These are phyloP conservation scores for Populus hybrid DNA, from an alignment of 441 rosid species.

Conservation along the genomic window DNA sequence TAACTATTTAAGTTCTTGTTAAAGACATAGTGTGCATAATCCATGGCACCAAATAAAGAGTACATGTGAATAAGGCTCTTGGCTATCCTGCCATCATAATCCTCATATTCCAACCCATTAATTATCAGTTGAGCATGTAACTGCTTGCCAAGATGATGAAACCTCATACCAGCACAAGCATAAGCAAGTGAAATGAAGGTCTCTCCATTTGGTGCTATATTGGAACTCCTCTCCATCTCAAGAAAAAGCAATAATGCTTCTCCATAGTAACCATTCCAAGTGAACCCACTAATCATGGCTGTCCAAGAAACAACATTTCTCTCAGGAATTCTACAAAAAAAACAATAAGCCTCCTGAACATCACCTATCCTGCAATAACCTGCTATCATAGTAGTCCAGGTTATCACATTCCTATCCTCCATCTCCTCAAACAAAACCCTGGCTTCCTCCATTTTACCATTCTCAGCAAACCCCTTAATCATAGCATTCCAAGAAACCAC, in stretches of 20 bases:
- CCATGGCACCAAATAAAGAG: conserved; percentile 52
- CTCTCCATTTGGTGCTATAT: conserved; percentile 52
- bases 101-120: conserved; percentile 39
- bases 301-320: conserved; percentile 84
- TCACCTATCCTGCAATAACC: conserved; percentile 63
- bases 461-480: conserved; percentile 62
- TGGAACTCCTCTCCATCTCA: conserved; percentile 42
- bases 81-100: conserved; percentile 58
- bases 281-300: conserved; percentile 76
- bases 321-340: conserved; percentile 60
- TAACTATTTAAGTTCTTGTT: conserved; percentile 24
- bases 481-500: conserved; percentile 56
- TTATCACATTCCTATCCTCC: conserved; percentile 58
- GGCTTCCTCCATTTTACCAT: conserved; percentile 52
- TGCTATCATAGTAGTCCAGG: conserved; percentile 67
- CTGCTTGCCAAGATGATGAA: conserved; percentile 54
- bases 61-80: conserved; percentile 78
- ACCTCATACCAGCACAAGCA: conserved; percentile 67
- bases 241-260: conserved; percentile 65
- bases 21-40: conserved; percentile 44
- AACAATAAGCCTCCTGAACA: conserved; percentile 51
- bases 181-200: conserved; percentile 70
- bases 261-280: conserved; percentile 65
- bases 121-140: conserved; percentile 55
- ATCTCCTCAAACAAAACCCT: conserved; percentile 61